These are phyloP conservation scores for Cicer chorassanicum DNA, from an alignment of 306 rosid species.

Conservation along the genomic window DNA sequence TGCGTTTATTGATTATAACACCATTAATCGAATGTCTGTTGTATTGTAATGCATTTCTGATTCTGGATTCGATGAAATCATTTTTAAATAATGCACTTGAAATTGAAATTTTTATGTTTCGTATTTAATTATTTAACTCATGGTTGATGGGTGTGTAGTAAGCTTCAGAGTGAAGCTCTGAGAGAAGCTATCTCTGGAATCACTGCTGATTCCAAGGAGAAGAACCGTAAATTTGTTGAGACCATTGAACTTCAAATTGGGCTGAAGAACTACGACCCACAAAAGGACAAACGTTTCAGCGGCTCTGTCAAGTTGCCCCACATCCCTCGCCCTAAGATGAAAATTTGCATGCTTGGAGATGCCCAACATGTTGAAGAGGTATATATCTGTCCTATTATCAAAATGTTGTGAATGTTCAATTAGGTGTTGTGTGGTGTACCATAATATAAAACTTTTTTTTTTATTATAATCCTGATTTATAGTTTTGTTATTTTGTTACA, in stretches of 20 bases:
- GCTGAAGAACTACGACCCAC: conserved; percentile 42
- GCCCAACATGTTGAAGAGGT: conserved; percentile 72
- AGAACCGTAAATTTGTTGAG: conserved; percentile 40
- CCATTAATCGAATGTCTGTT: background rate
- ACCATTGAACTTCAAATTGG: conserved; percentile 46
- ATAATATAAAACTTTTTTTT: no score
- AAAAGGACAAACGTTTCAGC: conserved; percentile 61
- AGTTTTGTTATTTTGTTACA: background rate
- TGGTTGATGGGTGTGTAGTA: conserved; percentile 48
- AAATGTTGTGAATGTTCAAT: background rate
- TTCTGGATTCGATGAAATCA: background rate
- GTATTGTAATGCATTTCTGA: background rate
- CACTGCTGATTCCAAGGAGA: conserved; percentile 52
- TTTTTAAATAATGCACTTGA: conserved; percentile 11
- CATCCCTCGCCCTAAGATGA: conserved; percentile 92
- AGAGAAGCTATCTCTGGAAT: conserved; percentile 70
- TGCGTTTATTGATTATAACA: no score
- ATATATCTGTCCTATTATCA: background rate
- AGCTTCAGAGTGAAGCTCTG: conserved; percentile 79
- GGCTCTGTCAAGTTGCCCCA: conserved; percentile 88
- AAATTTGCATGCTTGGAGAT: conserved; percentile 48
- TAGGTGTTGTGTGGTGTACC: background rate
- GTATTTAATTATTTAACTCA: background rate
- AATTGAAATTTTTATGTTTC: background rate
- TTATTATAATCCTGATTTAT: background rate